Evolutionary conservation across 2,329 filamentous ascomycete genomes (phyloP).

Genomic region (Grosmannia penicillata): DNA sequence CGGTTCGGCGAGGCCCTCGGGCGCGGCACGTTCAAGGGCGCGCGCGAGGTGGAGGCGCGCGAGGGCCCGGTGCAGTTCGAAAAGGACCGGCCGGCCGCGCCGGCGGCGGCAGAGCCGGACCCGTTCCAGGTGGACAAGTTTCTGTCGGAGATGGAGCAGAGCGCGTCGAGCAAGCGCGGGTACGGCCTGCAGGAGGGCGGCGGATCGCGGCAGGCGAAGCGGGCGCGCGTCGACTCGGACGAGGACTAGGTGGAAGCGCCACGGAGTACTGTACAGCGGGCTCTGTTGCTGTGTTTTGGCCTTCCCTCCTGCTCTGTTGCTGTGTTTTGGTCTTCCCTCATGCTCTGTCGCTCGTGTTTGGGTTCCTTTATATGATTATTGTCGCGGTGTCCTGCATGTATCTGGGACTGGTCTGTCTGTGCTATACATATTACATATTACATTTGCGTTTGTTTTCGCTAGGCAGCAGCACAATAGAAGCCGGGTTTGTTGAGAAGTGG

Average conservation of each 20-base stretch:
- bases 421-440: too few species aligned
- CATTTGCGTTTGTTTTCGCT: too few species aligned
- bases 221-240: constrained; percentile 66
- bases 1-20: constrained; percentile 79
- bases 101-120: constrained; percentile 29
- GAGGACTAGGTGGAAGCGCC: constrained; percentile 22
- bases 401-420: too few species aligned
- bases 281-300: too few species aligned
- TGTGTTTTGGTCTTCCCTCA: too few species aligned
- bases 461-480: too few species aligned
- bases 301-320: too few species aligned
- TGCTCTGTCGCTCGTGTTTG: not conserved
- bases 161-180: constrained; percentile 47
- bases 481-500: too few species aligned
- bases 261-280: too few species aligned
- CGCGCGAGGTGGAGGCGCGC: constrained; percentile 67
- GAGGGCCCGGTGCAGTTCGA: constrained; percentile 95
- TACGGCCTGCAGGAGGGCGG: constrained; percentile 61
- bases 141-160: constrained; percentile 62
- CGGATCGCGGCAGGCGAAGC: constrained; percentile 44
- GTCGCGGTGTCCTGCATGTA: too few species aligned
- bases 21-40: constrained; percentile 80
- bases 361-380: too few species aligned
- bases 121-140: constrained; percentile 94
- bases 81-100: constrained; percentile 42